Percentiles rank a stretch among this genome's conserved stretches.
Conservation (phyloP, 306 rosid species). For the Hippophae rhamnoides region DNA sequence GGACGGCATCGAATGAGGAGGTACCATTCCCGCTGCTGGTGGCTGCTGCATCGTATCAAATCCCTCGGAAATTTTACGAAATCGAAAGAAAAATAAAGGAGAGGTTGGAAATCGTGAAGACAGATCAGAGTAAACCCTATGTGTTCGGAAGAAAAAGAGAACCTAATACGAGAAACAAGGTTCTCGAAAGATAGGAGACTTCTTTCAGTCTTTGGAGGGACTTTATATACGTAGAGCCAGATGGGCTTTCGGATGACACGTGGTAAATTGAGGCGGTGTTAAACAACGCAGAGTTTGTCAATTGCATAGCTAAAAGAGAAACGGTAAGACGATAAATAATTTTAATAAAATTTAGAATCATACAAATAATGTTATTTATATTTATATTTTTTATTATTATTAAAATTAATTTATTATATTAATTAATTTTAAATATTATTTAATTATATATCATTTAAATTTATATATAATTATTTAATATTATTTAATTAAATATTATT, state of each 20-base stretch:
- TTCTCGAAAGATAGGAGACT: neutral
- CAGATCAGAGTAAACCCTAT: neutral
- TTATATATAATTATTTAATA: no score
- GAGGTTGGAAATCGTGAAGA: neutral
- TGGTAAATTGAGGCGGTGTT: slow-evolving; percentile 1
- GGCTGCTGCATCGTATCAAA: slow-evolving; percentile 40
- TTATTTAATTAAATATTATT: no score
- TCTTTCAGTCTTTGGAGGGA: neutral
- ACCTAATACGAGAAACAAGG: neutral
- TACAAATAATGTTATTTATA: no score
- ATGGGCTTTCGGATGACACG: slow-evolving; percentile 3
- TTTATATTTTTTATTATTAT: no score
- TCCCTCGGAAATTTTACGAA: neutral
- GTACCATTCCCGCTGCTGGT: slow-evolving; percentile 22
- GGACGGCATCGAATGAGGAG: slow-evolving; percentile 17
- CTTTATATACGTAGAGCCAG: neutral
- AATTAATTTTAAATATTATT: no score
- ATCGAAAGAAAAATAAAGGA: neutral
- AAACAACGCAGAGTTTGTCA: no score
- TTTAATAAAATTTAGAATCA: no score
- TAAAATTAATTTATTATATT: no score
- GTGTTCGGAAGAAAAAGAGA: slow-evolving; percentile 3
- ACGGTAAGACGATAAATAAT: no score
- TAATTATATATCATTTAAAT: no score
- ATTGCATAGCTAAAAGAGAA: no score